Base-by-base conservation (phyloP, 306 rosid species). In the Rubus parviflorus region DNA sequence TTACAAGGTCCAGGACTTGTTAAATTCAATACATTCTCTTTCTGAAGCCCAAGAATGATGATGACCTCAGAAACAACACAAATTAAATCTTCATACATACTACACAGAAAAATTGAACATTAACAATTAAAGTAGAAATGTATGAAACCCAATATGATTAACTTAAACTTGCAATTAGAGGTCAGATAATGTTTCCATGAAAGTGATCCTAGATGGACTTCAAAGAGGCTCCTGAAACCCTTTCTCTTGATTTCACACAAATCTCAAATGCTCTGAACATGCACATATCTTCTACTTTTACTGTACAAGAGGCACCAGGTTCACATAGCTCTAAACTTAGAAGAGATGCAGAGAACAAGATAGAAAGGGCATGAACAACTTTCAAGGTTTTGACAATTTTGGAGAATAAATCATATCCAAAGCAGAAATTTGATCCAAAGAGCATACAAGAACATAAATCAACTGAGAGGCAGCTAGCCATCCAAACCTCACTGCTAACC, bases 391-490 rank as follows among this genome's bases (percentile, higher is more conserved):
- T 19, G 14, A 42, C 14, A 67, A 38, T 20, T 42, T 16, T 25
- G 25, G 20, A 23, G 57, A 45, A 41, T 7, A 25, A 43, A 62
- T 35, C 30, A 63, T 35, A 64, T 75, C 51, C 70, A 64, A 48
- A 75, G 22, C n/a, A 2, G 58, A 40, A 22, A 49, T 15, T 45
- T 13, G 13, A 53, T 42, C 20, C 54, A 41, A 77, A 17, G 19
- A 56, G n/a, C 40, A 52, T 37, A 41, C 6, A 2, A 9, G 13
- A 38, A 15, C 19, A 17, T 23, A 15, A 40, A 8, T 77, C 54
- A 54, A 68, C 43, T 77, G 37, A 53, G 45, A 57, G 62, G 58
- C 42, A 68, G 48, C 40, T 56, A 58, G 42, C 38, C 52, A 19
- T 68, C 19, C 22, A 54, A 45, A 6, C 35, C 38, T n/a, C 37